Percentiles rank a stretch among this genome's conserved stretches.
Evolutionary conservation across 352 stramenopile species (phyloP).

Genomic region (Plasmopara halstedii): DNA sequence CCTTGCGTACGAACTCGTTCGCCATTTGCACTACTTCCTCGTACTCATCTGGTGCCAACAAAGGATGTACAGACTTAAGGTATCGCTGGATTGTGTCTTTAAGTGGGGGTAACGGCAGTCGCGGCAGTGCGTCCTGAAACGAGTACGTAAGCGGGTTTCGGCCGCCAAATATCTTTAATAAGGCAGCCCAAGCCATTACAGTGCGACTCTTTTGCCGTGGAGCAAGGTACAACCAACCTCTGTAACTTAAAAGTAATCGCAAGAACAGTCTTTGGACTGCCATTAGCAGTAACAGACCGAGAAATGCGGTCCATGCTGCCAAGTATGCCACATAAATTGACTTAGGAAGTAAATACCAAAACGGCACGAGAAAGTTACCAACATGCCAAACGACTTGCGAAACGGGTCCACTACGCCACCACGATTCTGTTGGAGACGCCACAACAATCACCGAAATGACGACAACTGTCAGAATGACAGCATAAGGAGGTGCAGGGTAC

Average conservation of each 20-base stretch:
- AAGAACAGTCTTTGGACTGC: conserved; percentile 76
- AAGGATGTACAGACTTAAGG: conserved; percentile 87
- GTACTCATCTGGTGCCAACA: conserved; percentile 86
- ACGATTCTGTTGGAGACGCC: conserved; percentile 61
- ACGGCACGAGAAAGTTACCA: conserved; percentile 72
- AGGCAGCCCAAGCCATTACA: conserved; percentile 59
- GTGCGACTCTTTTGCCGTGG: conserved; percentile 58
- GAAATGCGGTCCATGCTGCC: conserved; percentile 69
- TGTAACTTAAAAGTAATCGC: conserved; percentile 77
- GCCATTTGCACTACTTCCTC: conserved; percentile 78
- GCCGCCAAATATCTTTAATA: conserved; percentile 81
- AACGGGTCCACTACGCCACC: conserved; percentile 72
- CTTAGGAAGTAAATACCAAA: conserved; percentile 46
- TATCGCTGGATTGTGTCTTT: conserved; percentile 90
- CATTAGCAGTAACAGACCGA: conserved; percentile 82
- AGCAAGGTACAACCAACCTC: conserved; percentile 79
- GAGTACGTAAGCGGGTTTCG: conserved; percentile 81
- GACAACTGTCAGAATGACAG: conserved; percentile 46
- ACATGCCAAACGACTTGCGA: conserved; percentile 75
- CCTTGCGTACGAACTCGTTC: conserved; percentile 77
- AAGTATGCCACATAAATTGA: conserved; percentile 81
- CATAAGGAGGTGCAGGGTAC: conserved; percentile 68
- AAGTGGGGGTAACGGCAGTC: conserved; percentile 88
- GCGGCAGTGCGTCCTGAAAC: conserved; percentile 88
- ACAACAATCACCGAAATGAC: conserved; percentile 57